These are phyloP conservation scores for Paraconiothyrium brasiliense DNA, from an alignment of 2,329 filamentous ascomycete genomes.

Conservation along the genomic window DNA sequence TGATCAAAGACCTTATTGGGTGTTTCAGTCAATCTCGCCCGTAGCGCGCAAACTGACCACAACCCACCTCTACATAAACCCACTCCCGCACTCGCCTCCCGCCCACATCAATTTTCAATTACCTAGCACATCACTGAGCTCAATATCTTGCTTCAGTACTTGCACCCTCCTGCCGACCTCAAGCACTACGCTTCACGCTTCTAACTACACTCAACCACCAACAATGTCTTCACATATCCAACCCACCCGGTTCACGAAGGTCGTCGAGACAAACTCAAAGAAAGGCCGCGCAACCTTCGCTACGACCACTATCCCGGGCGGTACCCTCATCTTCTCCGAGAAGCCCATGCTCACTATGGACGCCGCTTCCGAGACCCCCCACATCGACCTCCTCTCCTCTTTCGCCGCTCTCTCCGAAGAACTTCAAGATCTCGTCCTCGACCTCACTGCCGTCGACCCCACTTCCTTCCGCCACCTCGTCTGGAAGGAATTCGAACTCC, in stretches of 20 bases:
- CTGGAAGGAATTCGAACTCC: conserved; percentile 8
- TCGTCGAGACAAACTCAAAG: neutral
- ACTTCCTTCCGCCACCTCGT: conserved; percentile 15
- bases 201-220: neutral
- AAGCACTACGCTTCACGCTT: too few relatives aligned
- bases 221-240: neutral
- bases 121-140: too few relatives aligned
- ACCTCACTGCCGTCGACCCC: conserved; percentile 4
- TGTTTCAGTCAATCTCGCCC: neutral
- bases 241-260: neutral
- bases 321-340: conserved; percentile 11
- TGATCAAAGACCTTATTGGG: neutral
- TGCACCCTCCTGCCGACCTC: too few relatives aligned
- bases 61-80: neutral
- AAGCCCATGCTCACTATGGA: conserved; percentile 23
- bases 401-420: neutral
- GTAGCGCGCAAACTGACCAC: neutral
- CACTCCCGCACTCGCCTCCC: neutral
- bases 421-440: conserved; percentile 10
- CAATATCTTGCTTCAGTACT: too few relatives aligned
- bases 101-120: neutral
- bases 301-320: neutral
- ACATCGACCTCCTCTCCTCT: conserved; percentile 52
- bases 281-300: conserved; percentile 4
- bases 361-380: conserved; percentile 17